phyloP scores from a whole-genome alignment of 139 green algal genomes.

The Cymbomonas tetramitiformis region DNA sequence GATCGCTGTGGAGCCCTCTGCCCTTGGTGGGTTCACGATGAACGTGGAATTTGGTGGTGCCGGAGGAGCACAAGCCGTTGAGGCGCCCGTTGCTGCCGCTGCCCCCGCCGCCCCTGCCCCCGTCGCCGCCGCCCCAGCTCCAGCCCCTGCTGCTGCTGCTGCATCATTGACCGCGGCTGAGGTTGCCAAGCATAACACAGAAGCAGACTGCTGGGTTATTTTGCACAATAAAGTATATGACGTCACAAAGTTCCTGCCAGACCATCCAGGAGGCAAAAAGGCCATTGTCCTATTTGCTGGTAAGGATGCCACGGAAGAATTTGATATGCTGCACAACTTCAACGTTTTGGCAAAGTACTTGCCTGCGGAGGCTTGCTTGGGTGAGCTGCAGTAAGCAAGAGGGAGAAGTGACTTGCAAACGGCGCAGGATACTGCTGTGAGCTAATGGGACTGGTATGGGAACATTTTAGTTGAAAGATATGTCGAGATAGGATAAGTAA shows the following conservation, averaged over 20 bases:
- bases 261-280: constrained; percentile 28
- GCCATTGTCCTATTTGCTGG: constrained; percentile 28
- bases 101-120: neutral
- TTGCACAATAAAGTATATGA: constrained; percentile 28
- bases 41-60: no score
- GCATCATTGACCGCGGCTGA: constrained; percentile 6
- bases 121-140: neutral
- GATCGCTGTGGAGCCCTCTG: no score
- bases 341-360: constrained; percentile 32
- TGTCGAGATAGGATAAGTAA: no score
- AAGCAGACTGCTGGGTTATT: constrained; percentile 27
- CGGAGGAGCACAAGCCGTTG: neutral
- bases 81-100: neutral
- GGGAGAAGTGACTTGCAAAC: neutral
- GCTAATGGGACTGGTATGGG: no score
- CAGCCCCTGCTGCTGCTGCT: neutral
- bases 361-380: constrained; percentile 10
- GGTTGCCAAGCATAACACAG: constrained; percentile 28
- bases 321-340: constrained; percentile 27
- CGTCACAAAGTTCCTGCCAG: constrained; percentile 25
- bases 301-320: constrained; percentile 31
- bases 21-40: no score
- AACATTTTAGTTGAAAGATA: no score
- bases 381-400: neutral
- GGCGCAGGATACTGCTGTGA: no score